Evolutionary conservation across 345 rosid genomes (phyloP), one percentile per base, ranked within the genome.

Genomic region (Brassica rapa): DNA sequence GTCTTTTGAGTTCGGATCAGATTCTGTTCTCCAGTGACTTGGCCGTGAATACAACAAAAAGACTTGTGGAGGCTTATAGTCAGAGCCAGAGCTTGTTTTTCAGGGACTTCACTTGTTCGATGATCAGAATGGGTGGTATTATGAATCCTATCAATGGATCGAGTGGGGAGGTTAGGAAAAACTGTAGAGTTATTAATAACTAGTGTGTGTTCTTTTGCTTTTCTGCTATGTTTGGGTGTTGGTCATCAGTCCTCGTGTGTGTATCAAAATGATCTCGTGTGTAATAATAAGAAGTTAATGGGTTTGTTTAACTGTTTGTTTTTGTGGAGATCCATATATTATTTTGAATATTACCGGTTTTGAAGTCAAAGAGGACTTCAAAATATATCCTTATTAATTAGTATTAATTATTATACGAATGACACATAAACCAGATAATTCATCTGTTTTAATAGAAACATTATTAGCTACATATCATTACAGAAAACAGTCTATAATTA

Each of bases 121-220:
- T 92, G 96, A 83, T 92, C 71, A 90, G 76, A 73, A 86, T 92
- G 97, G 92, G 92, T 39, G 86, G 80, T 78, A 82, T 90, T 33
- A n/a, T 51, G 56, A 51, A 51, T n/a, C 56, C 56, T 51, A 21
- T 84, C 15, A 90, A 86, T 1, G 94, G 92, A 39, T 35, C 85
- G 4, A 39, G 61, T 14, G 94, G 97, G 27, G 82, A 92, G 80
- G 84, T 92, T 66, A 77, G 96, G 74, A 82, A 75, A 69, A 86
- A 82, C 66, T 89, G 97, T 74, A 86, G 89, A 84, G 84, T 77
- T 62, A 81, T 84, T 24, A 89, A 89, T 71, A 70, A 7, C 8
- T 80, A 56, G 56, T n/a, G 56, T 49, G 62, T 72, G 63, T 62
- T 41, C 49, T 57, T 71, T 66, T 9, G 14, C 12, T 19, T 65